Percentiles rank a stretch among this genome's conserved stretches.
Conservation (phyloP, 2,329 filamentous ascomycete species). For the Atkinsonella texensis region DNA sequence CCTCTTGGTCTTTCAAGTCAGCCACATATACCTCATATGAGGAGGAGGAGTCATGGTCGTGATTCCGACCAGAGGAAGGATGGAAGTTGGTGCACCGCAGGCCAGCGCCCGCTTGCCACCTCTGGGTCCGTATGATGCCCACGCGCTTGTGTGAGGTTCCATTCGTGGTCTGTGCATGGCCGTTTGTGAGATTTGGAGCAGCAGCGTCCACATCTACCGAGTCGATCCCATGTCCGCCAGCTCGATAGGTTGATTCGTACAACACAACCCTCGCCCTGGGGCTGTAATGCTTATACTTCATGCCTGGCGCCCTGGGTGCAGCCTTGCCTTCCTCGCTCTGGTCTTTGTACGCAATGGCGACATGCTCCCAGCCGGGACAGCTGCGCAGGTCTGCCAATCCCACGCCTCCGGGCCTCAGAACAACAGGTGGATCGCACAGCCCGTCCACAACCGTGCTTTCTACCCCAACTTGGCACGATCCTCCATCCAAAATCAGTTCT, state of each 20-base stretch:
- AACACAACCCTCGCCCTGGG: conserved; percentile 77
- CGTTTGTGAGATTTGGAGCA: conserved; percentile 9
- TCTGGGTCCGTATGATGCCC: conserved; percentile 43
- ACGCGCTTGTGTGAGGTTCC: conserved; percentile 21
- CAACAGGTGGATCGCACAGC: conserved; percentile 63
- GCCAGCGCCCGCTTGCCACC: conserved; percentile 36
- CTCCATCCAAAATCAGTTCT: conserved; percentile 79
- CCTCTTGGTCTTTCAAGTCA: conserved; percentile 22
- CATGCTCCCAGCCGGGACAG: conserved; percentile 71
- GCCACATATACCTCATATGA: conserved; percentile 30
- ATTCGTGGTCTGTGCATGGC: conserved; percentile 9
- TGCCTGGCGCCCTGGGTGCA: conserved; percentile 76
- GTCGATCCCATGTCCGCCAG: conserved; percentile 23
- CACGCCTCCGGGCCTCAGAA: conserved; percentile 79
- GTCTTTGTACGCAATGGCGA: conserved; percentile 69
- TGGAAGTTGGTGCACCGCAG: conserved; percentile 21
- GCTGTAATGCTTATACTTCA: conserved; percentile 99
- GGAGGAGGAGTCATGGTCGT: conserved; percentile 14
- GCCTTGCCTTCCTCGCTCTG: conserved; percentile 50
- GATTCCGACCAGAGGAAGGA: conserved; percentile 9
- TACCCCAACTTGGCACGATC: conserved; percentile 75
- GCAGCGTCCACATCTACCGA: conserved; percentile 20
- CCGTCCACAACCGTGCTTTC: conserved; percentile 97
- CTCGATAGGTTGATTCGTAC: conserved; percentile 48
- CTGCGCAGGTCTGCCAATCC: conserved; percentile 65